phyloP scores from a whole-genome alignment of 73 alveolate genomes.

The Stentor coeruleus region DNA sequence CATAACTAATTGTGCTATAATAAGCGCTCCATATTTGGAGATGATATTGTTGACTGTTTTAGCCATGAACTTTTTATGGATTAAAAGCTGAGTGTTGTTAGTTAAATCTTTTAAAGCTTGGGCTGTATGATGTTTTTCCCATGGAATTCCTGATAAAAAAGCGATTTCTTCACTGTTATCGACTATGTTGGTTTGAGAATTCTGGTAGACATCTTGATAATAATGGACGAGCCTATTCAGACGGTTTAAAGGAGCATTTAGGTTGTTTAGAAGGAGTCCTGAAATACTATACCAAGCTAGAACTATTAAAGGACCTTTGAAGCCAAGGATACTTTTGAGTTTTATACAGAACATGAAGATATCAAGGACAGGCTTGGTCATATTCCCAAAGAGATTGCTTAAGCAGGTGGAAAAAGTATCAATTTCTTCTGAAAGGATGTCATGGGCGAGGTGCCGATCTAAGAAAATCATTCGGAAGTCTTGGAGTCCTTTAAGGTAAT shows the following conservation, averaged over 20 bases:
- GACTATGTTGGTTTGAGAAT: conserved; percentile 67
- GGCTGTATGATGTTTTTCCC: conserved; percentile 69
- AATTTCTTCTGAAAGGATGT: conserved; percentile 77
- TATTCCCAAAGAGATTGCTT: conserved; percentile 59
- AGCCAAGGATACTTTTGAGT: conserved; percentile 77
- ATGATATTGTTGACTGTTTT: conserved; percentile 82
- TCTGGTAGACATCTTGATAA: conserved; percentile 83
- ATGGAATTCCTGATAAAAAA: conserved; percentile 69
- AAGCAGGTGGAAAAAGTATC: conserved; percentile 80
- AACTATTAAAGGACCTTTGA: conserved; percentile 77
- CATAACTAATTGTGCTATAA: conserved; percentile 82
- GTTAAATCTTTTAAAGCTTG: conserved; percentile 18
- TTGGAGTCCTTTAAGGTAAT: conserved; percentile 71
- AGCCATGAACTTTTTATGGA: conserved; percentile 60
- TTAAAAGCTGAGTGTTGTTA: neutral
- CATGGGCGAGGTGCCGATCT: conserved; percentile 64
- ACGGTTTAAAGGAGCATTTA: conserved; percentile 82
- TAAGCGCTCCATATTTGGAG: conserved; percentile 89
- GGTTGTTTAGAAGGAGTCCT: conserved; percentile 50
- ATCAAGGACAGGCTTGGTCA: conserved; percentile 87
- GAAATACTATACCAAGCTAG: conserved; percentile 77
- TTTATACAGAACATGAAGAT: conserved; percentile 77
- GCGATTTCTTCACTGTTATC: conserved; percentile 86
- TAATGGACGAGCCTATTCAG: conserved; percentile 71
- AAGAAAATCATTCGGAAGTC: conserved; percentile 68